Evolutionary conservation across 306 rosid genomes (phyloP), one percentile per base, ranked within the genome.

Genomic region (Cicer cuneatum): DNA sequence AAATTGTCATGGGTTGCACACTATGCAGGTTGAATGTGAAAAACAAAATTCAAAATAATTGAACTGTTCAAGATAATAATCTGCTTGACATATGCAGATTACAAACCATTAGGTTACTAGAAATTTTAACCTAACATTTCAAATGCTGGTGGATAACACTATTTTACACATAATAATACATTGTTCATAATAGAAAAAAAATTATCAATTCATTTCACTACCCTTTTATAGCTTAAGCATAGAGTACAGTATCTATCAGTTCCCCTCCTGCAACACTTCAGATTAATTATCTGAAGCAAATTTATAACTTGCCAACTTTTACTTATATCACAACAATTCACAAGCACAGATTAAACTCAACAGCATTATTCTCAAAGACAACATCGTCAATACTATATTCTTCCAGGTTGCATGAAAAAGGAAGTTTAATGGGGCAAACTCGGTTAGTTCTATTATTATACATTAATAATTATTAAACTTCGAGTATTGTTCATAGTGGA

Each of bases 301-400:
- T 14, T 13, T 21, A 16, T n/a, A 69, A 7, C 67, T 51, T 69
- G 1, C 11, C 39, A 67, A 24, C 37, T 39, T 67, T 24, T 11
- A 80, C 14, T 10, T 54, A 58, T 29, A 74, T 12, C 53, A 45
- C 64, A 12, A 43, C 40, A 21, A 33, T 57, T 57, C 40, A 57
- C n/a, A 24, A 57, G 48, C 21, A 43, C 62, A 18, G 6, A 15
- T 39, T 49, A 45, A 80, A 66, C 72, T 74, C 15, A 19, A 49
- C 53, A 59, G 8, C 38, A 29, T 8, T 46, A 21, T 40, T 47
- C 49, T 24, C 10, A 9, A 7, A 33, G 3, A 65, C 8, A 33
- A 72, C 37, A 33, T 7, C 38, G 12, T 39, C 14, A 79, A 66
- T 9, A 41, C 41, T 12, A 71, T 40, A 71, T 10, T 48, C 16